phyloP scores from a whole-genome alignment of 768 basidiomycete species.

The Amanita rubescens region DNA sequence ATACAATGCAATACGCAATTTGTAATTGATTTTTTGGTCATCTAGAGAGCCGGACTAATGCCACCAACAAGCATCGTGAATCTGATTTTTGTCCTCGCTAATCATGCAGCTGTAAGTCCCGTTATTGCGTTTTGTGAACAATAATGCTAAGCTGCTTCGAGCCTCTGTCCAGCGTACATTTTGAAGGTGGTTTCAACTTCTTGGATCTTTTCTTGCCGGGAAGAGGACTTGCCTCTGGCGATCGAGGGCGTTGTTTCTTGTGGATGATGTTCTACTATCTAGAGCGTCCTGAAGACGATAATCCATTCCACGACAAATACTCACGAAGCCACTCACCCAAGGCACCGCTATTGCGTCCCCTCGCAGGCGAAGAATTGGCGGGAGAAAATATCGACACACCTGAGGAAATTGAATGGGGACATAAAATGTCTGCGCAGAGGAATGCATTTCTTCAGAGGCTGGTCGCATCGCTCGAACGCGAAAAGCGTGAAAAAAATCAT shows the following conservation, averaged over 20 bases:
- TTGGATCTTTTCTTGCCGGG: conserved; percentile 77
- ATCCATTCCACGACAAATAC: conserved; percentile 71
- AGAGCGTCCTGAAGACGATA: conserved; percentile 53
- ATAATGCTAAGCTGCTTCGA: conserved; percentile 17
- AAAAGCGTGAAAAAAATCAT: conserved; percentile 37
- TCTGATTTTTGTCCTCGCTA: conserved; percentile 75
- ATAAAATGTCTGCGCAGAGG: conserved; percentile 63
- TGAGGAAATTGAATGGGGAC: conserved; percentile 76
- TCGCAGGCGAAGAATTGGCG: conserved; percentile 46
- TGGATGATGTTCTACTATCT: conserved; percentile 83
- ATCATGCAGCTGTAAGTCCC: conserved; percentile 61
- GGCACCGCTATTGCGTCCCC: conserved; percentile 51
- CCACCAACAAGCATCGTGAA: conserved; percentile 87
- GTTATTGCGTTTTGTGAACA: conserved; percentile 1
- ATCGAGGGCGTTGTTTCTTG: conserved; percentile 73
- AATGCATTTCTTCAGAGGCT: conserved; percentile 66
- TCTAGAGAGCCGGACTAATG: conserved; percentile 46
- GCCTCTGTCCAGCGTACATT: conserved; percentile 62
- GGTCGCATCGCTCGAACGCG: conserved; percentile 45
- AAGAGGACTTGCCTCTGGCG: conserved; percentile 58
- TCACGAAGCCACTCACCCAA: conserved; percentile 49
- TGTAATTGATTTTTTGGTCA: conserved; percentile 7
- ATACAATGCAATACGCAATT: neutral
- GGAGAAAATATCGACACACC: conserved; percentile 72
- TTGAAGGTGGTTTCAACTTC: conserved; percentile 68